Percentiles rank a stretch among this genome's conserved stretches.
These are phyloP conservation scores for Trametes sanguinea DNA, from an alignment of 768 basidiomycete species.

Conservation along the genomic window DNA sequence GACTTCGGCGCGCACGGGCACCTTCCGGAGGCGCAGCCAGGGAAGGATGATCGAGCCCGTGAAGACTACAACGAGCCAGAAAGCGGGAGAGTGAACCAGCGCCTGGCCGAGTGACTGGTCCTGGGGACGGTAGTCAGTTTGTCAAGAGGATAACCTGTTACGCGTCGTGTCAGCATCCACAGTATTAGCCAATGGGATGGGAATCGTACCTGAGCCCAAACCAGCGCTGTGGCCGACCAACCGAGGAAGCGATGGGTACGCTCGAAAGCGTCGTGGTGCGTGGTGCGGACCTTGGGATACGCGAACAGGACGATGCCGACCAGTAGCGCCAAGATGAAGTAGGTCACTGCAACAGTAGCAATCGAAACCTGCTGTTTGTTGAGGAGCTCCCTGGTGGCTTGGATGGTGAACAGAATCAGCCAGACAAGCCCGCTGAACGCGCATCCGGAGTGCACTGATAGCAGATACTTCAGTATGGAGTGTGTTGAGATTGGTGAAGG, in stretches of 20 bases:
- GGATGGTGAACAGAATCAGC: slow-evolving; percentile 50
- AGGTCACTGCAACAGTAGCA: slow-evolving; percentile 52
- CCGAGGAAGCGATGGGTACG: slow-evolving; percentile 58
- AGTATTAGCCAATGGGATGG: slow-evolving; percentile 16
- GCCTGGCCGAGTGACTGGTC: slow-evolving; percentile 44
- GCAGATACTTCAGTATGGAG: slow-evolving; percentile 30
- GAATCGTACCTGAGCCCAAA: slow-evolving; percentile 52
- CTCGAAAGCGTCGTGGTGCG: slow-evolving; percentile 56
- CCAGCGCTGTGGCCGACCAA: slow-evolving; percentile 53
- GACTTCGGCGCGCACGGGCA: slow-evolving; percentile 52
- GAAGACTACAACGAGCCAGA: slow-evolving; percentile 59
- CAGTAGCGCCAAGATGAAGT: slow-evolving; percentile 50
- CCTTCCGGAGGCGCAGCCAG: slow-evolving; percentile 61
- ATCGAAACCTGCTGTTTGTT: slow-evolving; percentile 43
- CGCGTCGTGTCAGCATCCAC: slow-evolving; percentile 29
- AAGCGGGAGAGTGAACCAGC: slow-evolving; percentile 46
- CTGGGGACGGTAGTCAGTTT: slow-evolving; percentile 50
- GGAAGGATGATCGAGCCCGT: slow-evolving; percentile 58
- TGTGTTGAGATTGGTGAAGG: slow-evolving; percentile 30
- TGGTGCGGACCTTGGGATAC: slow-evolving; percentile 48
- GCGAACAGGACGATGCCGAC: slow-evolving; percentile 53
- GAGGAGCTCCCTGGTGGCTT: slow-evolving; percentile 52
- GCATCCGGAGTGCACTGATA: slow-evolving; percentile 53
- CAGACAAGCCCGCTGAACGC: slow-evolving; percentile 56
- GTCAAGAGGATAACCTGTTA: slow-evolving; percentile 51